phyloP scores from a whole-genome alignment of 1,284 basidiomycete genomes.

The Mrakiaceae sp. region DNA sequence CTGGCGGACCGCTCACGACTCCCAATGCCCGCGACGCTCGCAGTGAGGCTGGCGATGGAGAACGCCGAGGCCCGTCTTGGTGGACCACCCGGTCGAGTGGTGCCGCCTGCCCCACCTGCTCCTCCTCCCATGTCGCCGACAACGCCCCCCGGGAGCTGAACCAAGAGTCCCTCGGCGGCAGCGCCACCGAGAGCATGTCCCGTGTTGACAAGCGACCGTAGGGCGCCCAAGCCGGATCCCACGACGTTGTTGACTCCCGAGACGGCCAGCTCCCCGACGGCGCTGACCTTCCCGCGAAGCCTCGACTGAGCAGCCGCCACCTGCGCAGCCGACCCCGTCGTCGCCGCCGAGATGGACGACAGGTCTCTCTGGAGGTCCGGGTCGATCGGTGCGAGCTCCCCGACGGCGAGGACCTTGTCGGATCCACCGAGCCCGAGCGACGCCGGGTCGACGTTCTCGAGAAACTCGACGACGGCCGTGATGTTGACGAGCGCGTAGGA shows the following conservation, averaged over 20 bases:
- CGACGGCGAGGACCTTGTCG: constrained; percentile 41
- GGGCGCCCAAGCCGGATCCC: constrained; percentile 67
- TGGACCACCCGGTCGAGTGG: constrained; percentile 42
- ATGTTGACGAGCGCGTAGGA: constrained; percentile 86
- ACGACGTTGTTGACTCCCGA: constrained; percentile 74
- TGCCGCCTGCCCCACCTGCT: constrained; percentile 23
- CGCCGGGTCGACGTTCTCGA: constrained; percentile 79
- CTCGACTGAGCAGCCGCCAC: constrained; percentile 32
- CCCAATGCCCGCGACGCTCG: constrained; percentile 45
- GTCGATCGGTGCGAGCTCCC: constrained; percentile 61
- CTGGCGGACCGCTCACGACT: constrained; percentile 23
- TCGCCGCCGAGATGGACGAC: constrained; percentile 27
- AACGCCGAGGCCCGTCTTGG: constrained; percentile 61
- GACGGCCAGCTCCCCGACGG: constrained; percentile 75
- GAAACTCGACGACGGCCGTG: constrained; percentile 83
- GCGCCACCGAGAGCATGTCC: constrained; percentile 23
- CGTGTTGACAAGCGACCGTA: constrained; percentile 48
- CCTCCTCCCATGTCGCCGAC: constrained; percentile 21
- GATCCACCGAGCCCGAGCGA: constrained; percentile 64
- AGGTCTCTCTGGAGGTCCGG: constrained; percentile 19
- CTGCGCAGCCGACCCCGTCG: constrained; percentile 27
- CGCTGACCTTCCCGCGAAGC: constrained; percentile 58
- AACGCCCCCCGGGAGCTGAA: constrained; percentile 18
- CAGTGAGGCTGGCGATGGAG: constrained; percentile 66
- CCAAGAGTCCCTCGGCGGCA: constrained; percentile 25